A percentile compares a stretch with the other conserved stretches of the same genome.
These are phyloP conservation scores for Ramicandelaber brevisporus DNA, from an alignment of 192 early-diverging fungal genomes.

Conservation along the genomic window DNA sequence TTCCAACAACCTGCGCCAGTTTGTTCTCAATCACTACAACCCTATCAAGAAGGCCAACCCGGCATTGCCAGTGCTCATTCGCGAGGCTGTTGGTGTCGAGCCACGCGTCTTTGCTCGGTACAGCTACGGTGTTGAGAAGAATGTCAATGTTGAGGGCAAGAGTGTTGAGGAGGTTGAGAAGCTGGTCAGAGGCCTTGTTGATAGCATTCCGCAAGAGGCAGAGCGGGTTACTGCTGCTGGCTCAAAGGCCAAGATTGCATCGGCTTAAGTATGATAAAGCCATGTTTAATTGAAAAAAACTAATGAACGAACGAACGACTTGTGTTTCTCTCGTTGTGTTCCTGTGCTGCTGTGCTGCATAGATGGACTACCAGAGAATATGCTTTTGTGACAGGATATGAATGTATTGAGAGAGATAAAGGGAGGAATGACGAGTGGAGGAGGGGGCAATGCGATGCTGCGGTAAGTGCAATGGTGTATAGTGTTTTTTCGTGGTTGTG, in stretches of 20 bases:
- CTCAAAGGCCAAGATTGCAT: neutral
- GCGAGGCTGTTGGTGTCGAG: constrained; percentile 63
- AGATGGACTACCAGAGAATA: neutral
- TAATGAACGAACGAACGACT: neutral
- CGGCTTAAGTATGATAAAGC: neutral
- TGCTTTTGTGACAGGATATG: neutral
- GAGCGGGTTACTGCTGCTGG: neutral
- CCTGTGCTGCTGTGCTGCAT: neutral
- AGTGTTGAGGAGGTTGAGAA: neutral
- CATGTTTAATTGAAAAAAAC: neutral
- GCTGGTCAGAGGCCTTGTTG: neutral
- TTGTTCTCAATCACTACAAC: constrained; percentile 53
- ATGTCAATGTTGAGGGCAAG: neutral
- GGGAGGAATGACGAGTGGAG: neutral
- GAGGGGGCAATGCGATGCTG: neutral
- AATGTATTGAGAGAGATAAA: neutral
- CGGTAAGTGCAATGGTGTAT: neutral
- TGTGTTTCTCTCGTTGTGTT: neutral
- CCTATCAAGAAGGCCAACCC: constrained; percentile 71
- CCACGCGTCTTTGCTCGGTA: constrained; percentile 75
- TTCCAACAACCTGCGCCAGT: constrained; percentile 60
- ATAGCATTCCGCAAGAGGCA: neutral
- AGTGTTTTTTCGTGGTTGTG: too few relatives aligned
- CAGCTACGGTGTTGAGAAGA: neutral
- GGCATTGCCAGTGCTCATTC: constrained; percentile 64